These are phyloP conservation scores for Talaromyces atroroseus DNA, from an alignment of 2,329 filamentous ascomycete species.

Conservation along the genomic window DNA sequence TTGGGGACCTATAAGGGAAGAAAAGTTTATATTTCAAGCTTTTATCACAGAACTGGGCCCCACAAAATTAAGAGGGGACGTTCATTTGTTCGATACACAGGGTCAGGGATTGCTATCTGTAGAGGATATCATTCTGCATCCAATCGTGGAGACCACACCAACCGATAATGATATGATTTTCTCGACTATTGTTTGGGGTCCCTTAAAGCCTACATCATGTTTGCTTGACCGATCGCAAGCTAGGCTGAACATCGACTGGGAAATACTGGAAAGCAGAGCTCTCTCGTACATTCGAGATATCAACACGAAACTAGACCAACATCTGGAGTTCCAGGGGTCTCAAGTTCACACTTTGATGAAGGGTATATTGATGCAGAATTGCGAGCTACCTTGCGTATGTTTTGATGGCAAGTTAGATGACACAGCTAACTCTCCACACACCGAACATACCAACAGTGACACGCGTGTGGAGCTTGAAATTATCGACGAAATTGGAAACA, in stretches of 20 bases:
- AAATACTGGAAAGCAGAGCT: not conserved
- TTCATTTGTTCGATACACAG: not conserved
- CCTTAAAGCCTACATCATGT: not conserved
- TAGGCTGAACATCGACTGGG: not conserved
- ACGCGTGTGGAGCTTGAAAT: not conserved
- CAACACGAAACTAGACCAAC: not conserved
- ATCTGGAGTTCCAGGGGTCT: too few species aligned
- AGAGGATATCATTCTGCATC: not conserved
- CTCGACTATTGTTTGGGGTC: not conserved
- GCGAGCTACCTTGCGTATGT: too few species aligned
- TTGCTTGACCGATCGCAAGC: not conserved
- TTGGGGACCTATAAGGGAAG: slow-evolving; percentile 26
- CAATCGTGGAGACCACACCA: not conserved
- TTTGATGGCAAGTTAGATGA: too few species aligned
- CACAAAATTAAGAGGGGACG: not conserved
- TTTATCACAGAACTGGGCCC: not conserved
- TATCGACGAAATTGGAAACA: not conserved
- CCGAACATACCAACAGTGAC: too few species aligned
- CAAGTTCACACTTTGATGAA: too few species aligned
- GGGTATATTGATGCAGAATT: too few species aligned
- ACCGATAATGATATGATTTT: not conserved
- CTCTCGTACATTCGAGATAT: not conserved
- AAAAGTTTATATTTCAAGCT: not conserved
- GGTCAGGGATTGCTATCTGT: not conserved
- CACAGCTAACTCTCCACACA: too few species aligned